Evolutionary conservation across 192 early-diverging fungal genomes (phyloP).

Genomic region (Anaeromyces robustus): DNA sequence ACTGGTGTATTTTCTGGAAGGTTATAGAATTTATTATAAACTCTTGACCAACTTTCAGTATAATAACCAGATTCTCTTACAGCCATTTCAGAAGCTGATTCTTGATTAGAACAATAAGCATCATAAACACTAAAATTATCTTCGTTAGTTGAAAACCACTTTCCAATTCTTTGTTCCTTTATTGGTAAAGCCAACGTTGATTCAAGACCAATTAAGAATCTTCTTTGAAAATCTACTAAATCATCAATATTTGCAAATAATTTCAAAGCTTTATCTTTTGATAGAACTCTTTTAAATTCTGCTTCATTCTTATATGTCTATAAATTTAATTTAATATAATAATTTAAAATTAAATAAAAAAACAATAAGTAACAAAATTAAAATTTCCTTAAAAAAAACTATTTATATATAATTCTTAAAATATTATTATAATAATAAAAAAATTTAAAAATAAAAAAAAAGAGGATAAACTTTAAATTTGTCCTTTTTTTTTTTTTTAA

Average conservation of each 20-base stretch:
- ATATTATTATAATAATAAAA: too few relatives aligned
- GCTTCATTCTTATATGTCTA: constrained; percentile 60
- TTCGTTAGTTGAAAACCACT: constrained; percentile 27
- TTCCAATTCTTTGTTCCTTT: constrained; percentile 77
- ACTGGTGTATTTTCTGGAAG: not conserved
- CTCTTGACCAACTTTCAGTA: not conserved
- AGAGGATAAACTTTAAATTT: too few relatives aligned
- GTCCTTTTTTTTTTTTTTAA: too few relatives aligned
- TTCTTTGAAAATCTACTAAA: constrained; percentile 89
- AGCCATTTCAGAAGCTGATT: constrained; percentile 53
- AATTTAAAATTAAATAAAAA: too few relatives aligned
- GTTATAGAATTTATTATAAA: not conserved
- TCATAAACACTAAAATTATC: constrained; percentile 57
- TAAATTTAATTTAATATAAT: not conserved
- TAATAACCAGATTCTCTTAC: constrained; percentile 37
- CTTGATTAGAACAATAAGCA: constrained; percentile 85
- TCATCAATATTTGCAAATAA: constrained; percentile 88
- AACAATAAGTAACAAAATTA: too few relatives aligned
- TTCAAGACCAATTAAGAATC: constrained; percentile 85
- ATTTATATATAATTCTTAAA: too few relatives aligned
- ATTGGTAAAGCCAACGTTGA: constrained; percentile 42
- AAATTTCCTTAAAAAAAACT: too few relatives aligned
- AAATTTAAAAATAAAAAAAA: too few relatives aligned
- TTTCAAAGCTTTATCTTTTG: constrained; percentile 58
- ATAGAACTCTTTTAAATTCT: constrained; percentile 50